These are phyloP conservation scores for Vitellaria paradoxa DNA, from an alignment of 179 eudicot genomes.

Conservation along the genomic window DNA sequence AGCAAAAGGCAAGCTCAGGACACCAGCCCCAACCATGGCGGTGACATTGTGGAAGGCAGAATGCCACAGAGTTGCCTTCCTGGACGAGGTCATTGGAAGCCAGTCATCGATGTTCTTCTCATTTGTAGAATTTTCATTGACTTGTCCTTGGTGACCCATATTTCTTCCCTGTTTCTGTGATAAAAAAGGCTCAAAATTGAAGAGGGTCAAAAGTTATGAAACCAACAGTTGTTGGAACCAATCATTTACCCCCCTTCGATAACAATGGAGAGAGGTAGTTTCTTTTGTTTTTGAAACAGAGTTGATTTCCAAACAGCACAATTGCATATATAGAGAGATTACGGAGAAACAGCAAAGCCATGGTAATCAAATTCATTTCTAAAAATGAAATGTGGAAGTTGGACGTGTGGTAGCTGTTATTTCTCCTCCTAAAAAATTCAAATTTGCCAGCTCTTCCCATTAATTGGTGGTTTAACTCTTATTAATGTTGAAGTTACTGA, in stretches of 20 bases:
- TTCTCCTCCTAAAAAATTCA: background rate
- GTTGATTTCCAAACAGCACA: background rate
- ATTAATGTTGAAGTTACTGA: background rate
- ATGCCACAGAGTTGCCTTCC: conserved; percentile 29
- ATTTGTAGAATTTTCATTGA: conserved; percentile 14
- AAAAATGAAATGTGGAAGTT: background rate
- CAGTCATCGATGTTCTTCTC: conserved; percentile 29
- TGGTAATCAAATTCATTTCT: background rate
- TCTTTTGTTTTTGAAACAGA: background rate
- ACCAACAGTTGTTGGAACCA: background rate
- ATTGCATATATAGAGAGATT: background rate
- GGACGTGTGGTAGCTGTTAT: background rate
- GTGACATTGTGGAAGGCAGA: conserved; percentile 35
- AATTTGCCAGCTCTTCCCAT: background rate
- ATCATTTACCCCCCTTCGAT: background rate
- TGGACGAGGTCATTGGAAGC: conserved; percentile 31
- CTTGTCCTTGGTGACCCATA: background rate
- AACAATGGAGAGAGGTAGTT: background rate
- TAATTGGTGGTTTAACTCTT: background rate
- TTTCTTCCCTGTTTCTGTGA: background rate
- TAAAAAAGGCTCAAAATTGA: background rate
- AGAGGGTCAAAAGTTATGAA: background rate
- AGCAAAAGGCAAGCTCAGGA: conserved; percentile 36
- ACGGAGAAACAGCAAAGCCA: background rate
- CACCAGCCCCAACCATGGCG: conserved; percentile 25